Evolutionary conservation across 164 flowering plant genomes (phyloP).

Genomic region (Vitis amurensis): DNA sequence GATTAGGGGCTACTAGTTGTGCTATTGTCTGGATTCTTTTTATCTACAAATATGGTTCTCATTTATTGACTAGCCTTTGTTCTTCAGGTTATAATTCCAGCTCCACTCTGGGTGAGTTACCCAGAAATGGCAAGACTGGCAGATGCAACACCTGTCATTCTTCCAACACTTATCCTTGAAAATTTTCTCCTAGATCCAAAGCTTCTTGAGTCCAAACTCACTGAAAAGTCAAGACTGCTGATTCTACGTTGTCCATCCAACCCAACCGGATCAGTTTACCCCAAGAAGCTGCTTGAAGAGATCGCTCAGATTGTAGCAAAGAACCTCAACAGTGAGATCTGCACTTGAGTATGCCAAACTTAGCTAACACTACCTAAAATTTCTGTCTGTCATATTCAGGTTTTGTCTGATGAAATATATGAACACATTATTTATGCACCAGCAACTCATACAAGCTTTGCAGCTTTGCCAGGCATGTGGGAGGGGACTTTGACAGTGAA

Average conservation of each 20-base stretch:
- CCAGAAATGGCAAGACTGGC: slow-evolving; percentile 95
- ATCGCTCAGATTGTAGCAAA: slow-evolving; percentile 80
- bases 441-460: slow-evolving; percentile 91
- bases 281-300: slow-evolving; percentile 74
- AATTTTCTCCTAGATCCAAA: no score
- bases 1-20: background rate
- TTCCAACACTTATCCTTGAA: slow-evolving; percentile 69
- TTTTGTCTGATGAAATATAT: slow-evolving; percentile 90
- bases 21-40: background rate
- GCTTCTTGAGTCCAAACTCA: slow-evolving; percentile 70
- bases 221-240: slow-evolving; percentile 82
- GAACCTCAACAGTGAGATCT: slow-evolving; percentile 3
- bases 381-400: slow-evolving; percentile 42
- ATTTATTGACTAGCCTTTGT: background rate
- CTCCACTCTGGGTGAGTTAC: slow-evolving; percentile 95
- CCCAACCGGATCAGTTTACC: slow-evolving; percentile 96
- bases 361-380: background rate
- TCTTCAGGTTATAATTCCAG: slow-evolving; percentile 84
- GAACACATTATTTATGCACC: slow-evolving; percentile 94
- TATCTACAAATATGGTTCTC: slow-evolving; percentile 4
- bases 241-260: slow-evolving; percentile 94
- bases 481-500: slow-evolving; percentile 90
- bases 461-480: slow-evolving; percentile 97
- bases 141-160: slow-evolving; percentile 90
- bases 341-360: background rate